Conservation (phyloP, 1,284 basidiomycete species). For the Fomitopsis pinicola region DNA sequence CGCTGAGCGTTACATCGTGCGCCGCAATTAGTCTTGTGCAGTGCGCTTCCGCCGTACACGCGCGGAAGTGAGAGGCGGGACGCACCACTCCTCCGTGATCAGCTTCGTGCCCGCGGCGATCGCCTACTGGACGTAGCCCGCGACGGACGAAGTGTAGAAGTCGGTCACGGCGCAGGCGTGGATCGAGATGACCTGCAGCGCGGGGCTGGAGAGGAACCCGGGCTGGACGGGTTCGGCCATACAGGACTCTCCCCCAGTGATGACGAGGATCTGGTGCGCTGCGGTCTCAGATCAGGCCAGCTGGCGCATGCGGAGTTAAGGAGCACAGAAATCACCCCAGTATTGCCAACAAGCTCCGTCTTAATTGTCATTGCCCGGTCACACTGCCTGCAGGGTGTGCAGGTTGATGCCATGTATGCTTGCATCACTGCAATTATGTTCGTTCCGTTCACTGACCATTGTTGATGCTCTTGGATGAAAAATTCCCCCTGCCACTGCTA, state of each 20-base stretch:
- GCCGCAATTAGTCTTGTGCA: not conserved
- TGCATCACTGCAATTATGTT: not conserved
- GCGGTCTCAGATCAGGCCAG: not conserved
- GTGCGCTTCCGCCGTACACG: not conserved
- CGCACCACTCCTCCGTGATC: conserved; percentile 34
- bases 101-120: conserved; percentile 28
- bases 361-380: conserved; percentile 34
- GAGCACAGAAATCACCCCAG: conserved; percentile 17
- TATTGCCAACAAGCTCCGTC: conserved; percentile 24
- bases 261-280: conserved; percentile 27
- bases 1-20: no score
- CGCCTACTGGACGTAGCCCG: conserved; percentile 27
- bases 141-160: conserved; percentile 24
- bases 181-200: conserved; percentile 34
- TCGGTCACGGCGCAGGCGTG: conserved; percentile 36
- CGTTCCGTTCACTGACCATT: conserved; percentile 14
- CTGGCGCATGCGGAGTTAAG: not conserved
- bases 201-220: conserved; percentile 29
- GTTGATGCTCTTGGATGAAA: conserved; percentile 24
- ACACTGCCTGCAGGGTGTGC: conserved; percentile 29
- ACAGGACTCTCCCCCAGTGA: conserved; percentile 36
- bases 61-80: not conserved
- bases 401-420: not conserved
- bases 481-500: conserved; percentile 15
- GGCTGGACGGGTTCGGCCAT: conserved; percentile 30